A percentile compares a stretch with the other conserved stretches of the same genome.
Evolutionary conservation across 2,329 filamentous ascomycete species (phyloP).

Genomic region (Aspergillus candidus): DNA sequence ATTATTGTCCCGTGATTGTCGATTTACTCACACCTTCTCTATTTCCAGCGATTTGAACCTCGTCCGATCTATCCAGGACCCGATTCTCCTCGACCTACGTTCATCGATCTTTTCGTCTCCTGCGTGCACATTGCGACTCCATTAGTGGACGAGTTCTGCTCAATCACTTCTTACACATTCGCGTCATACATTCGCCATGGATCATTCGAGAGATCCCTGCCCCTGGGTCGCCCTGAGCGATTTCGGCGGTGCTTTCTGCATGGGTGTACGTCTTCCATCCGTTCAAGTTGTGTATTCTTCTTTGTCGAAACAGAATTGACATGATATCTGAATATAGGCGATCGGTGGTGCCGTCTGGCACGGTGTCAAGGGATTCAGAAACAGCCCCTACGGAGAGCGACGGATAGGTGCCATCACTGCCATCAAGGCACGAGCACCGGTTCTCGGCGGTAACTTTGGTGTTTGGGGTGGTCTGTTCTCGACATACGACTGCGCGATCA

Average conservation of each 20-base stretch:
- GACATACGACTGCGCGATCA: conserved; percentile 94
- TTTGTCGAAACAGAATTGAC: conserved; percentile 14
- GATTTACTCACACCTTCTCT: no score
- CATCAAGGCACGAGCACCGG: conserved; percentile 93
- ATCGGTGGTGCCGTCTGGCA: conserved; percentile 87
- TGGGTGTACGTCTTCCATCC: conserved; percentile 65
- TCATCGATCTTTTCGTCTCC: no score
- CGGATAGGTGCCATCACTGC: conserved; percentile 93
- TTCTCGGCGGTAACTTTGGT: conserved; percentile 95
- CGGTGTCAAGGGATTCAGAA: conserved; percentile 90
- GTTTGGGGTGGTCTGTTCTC: conserved; percentile 96
- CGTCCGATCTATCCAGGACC: not conserved
- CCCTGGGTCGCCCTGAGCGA: conserved; percentile 95
- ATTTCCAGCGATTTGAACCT: not conserved
- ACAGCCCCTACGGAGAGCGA: conserved; percentile 85
- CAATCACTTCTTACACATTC: not conserved
- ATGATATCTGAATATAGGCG: conserved; percentile 44
- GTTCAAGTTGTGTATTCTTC: not conserved
- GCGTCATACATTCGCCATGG: conserved; percentile 51
- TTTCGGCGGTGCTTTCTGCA: conserved; percentile 93
- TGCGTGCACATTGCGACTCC: no score
- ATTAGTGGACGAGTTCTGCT: no score
- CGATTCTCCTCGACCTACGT: not conserved
- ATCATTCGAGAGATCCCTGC: conserved; percentile 95
- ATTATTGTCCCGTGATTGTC: no score